phyloP scores from a whole-genome alignment of 495 filamentous ascomycete genomes.

The Xylaria bambusicola region DNA sequence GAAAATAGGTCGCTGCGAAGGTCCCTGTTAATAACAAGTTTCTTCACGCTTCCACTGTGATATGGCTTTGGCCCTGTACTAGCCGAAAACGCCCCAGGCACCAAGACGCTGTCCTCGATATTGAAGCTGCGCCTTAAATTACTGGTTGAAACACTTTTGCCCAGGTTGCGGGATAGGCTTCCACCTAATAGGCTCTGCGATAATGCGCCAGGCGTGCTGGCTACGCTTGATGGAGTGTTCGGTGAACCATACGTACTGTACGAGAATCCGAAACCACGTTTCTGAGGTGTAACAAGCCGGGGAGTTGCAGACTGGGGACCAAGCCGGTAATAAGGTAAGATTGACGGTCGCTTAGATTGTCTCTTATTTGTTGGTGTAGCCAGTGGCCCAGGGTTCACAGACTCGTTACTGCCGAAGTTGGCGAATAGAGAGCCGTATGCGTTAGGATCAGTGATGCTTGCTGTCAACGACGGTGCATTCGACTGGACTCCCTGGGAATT shows the following conservation, averaged over 20 bases:
- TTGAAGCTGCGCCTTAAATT: slow-evolving; percentile 62
- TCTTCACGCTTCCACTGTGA: slow-evolving; percentile 72
- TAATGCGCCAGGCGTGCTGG: slow-evolving; percentile 68
- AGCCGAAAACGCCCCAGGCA: slow-evolving; percentile 81
- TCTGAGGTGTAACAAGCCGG: slow-evolving; percentile 78
- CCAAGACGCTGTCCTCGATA: slow-evolving; percentile 75
- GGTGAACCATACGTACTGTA: slow-evolving; percentile 89
- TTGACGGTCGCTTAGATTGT: slow-evolving; percentile 72
- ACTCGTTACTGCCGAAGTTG: slow-evolving; percentile 62
- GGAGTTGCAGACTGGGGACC: slow-evolving; percentile 77
- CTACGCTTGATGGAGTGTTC: slow-evolving; percentile 63
- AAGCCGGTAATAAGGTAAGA: slow-evolving; percentile 84
- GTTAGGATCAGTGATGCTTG: slow-evolving; percentile 72
- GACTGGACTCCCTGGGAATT: slow-evolving; percentile 37
- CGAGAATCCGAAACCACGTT: slow-evolving; percentile 80
- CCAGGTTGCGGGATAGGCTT: slow-evolving; percentile 47
- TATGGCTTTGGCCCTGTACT: slow-evolving; percentile 59
- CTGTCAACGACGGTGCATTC: slow-evolving; percentile 64
- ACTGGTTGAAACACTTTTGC: slow-evolving; percentile 64
- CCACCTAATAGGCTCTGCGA: slow-evolving; percentile 67
- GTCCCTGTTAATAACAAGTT: slow-evolving; percentile 84
- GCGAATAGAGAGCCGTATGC: slow-evolving; percentile 88
- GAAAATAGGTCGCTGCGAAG: slow-evolving; percentile 78
- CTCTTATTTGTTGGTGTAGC: slow-evolving; percentile 78
- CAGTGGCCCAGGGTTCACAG: slow-evolving; percentile 74